Percentiles rank a stretch among this genome's conserved stretches.
Conservation (phyloP, 768 basidiomycete genomes). For the Ramaria sp. region DNA sequence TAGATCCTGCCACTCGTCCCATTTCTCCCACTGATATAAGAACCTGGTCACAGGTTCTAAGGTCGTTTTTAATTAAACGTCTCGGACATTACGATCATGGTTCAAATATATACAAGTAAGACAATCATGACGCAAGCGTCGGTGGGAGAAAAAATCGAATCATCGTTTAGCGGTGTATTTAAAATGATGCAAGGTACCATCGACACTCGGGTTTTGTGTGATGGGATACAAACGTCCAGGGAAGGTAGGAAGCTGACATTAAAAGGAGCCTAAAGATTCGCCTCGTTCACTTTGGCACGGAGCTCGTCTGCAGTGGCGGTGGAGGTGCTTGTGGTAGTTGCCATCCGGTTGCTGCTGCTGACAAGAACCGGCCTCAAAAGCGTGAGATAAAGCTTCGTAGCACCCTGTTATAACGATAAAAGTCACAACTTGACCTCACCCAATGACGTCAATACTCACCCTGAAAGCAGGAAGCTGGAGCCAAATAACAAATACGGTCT, state of each 20-base stretch:
- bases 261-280: conserved; percentile 6
- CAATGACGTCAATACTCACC: conserved; percentile 37
- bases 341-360: conserved; percentile 34
- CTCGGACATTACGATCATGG: background rate
- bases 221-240: background rate
- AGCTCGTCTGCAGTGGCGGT: conserved; percentile 40
- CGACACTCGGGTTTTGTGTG: background rate
- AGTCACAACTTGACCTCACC: background rate
- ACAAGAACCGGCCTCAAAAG: conserved; percentile 73
- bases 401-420: conserved; percentile 47
- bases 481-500: conserved; percentile 87
- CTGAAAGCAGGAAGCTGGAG: conserved; percentile 79
- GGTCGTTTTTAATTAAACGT: background rate
- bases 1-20: background rate
- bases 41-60: too few species aligned
- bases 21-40: background rate
- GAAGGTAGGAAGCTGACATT: background rate
- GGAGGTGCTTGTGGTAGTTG: conserved; percentile 31
- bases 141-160: background rate
- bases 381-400: conserved; percentile 66
- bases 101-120: background rate
- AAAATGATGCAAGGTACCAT: background rate
- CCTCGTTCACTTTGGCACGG: conserved; percentile 18
- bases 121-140: background rate
- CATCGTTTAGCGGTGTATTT: background rate